A percentile compares a stretch with the other conserved stretches of the same genome.
Evolutionary conservation across 2,329 filamentous ascomycete species (phyloP).

Genomic region (Orbilia ellipsospora): DNA sequence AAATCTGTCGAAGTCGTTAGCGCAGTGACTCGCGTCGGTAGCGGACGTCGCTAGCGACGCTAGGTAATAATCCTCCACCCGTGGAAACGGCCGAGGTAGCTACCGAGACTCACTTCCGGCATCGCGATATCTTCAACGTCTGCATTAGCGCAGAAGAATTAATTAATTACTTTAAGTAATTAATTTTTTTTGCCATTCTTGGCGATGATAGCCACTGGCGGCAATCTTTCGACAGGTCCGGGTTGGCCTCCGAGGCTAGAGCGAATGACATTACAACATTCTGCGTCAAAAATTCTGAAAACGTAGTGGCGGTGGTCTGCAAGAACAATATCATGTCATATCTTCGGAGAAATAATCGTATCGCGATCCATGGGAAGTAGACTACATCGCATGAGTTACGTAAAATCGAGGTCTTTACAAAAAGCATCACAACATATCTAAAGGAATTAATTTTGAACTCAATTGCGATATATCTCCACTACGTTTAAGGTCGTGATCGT

Average conservation of each 20-base stretch:
- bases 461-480: too few species aligned
- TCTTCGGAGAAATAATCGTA: not conserved
- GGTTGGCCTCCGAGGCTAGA: constrained; percentile 48
- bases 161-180: too few species aligned
- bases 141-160: too few species aligned
- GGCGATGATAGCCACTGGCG: constrained; percentile 13
- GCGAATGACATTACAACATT: constrained; percentile 20
- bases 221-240: constrained; percentile 33
- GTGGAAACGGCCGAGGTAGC: constrained; percentile 44
- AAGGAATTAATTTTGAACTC: too few species aligned
- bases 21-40: not conserved
- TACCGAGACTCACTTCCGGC: constrained; percentile 34
- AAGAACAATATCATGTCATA: constrained; percentile 17
- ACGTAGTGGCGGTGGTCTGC: not conserved
- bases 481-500: too few species aligned
- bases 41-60: too few species aligned
- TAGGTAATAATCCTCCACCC: not conserved
- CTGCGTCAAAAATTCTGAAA: constrained; percentile 6
- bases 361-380: not conserved
- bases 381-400: not conserved
- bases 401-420: not conserved
- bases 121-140: not conserved
- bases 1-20: constrained; percentile 31
- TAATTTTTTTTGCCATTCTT: constrained; percentile 17
- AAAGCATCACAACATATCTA: too few species aligned